phyloP scores from a whole-genome alignment of 2,329 filamentous ascomycete species.

The Aureobasidium sp. region DNA sequence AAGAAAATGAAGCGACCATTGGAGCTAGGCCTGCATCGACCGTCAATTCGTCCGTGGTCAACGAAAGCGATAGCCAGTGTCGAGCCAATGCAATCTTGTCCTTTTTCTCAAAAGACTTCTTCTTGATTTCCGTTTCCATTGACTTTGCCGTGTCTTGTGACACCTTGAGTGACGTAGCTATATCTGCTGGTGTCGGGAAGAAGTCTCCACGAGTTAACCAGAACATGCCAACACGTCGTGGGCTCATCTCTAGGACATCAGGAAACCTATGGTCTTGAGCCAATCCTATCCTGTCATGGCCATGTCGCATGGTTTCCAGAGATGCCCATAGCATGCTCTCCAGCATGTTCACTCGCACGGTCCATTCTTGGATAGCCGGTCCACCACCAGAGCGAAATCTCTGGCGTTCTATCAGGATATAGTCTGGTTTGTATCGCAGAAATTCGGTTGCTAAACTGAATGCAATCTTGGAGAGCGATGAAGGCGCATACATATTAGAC shows the following conservation, averaged over 20 bases:
- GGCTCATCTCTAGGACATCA: slow-evolving; percentile 43
- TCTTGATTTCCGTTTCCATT: slow-evolving; percentile 11
- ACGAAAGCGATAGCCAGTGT: slow-evolving; percentile 38
- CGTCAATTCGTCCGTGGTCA: slow-evolving; percentile 7
- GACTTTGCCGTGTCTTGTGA: neutral
- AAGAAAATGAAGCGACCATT: slow-evolving; percentile 26
- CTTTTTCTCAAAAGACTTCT: slow-evolving; percentile 41
- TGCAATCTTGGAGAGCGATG: slow-evolving; percentile 46
- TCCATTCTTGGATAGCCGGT: slow-evolving; percentile 69
- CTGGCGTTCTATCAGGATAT: slow-evolving; percentile 63
- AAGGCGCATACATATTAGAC: slow-evolving; percentile 32
- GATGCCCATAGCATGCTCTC: slow-evolving; percentile 74
- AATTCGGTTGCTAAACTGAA: slow-evolving; percentile 47
- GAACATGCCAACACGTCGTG: slow-evolving; percentile 48
- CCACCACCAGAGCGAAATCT: slow-evolving; percentile 57
- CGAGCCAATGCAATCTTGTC: slow-evolving; percentile 57
- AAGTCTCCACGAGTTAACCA: slow-evolving; percentile 32
- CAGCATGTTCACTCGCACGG: slow-evolving; percentile 69
- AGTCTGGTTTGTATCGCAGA: slow-evolving; percentile 50
- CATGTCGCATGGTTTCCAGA: slow-evolving; percentile 46
- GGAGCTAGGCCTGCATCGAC: slow-evolving; percentile 15
- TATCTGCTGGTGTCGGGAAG: slow-evolving; percentile 15
- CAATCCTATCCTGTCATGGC: neutral
- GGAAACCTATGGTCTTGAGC: slow-evolving; percentile 18
- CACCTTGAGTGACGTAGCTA: neutral